phyloP scores from a whole-genome alignment of 2,329 filamentous ascomycete genomes.

The Tricladium varicosporioides region DNA sequence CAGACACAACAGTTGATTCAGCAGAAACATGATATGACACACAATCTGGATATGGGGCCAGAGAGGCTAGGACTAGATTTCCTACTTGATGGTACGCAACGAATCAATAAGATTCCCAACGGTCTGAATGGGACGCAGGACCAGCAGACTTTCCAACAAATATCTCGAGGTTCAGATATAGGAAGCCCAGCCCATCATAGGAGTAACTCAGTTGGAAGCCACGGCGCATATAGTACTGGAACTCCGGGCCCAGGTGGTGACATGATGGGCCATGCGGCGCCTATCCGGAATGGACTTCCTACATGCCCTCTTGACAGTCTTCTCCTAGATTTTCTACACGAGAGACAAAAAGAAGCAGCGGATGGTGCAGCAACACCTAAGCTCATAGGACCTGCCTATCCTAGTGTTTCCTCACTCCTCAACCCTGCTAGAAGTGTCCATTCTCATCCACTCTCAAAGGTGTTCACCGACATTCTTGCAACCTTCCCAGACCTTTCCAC shows the following conservation, averaged over 20 bases:
- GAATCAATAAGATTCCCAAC: constrained; percentile 50
- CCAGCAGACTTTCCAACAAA: constrained; percentile 29
- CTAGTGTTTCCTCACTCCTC: constrained; percentile 74
- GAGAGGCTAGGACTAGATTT: constrained; percentile 74
- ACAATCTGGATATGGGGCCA: constrained; percentile 58
- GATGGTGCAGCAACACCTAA: constrained; percentile 63
- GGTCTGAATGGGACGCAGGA: constrained; percentile 49
- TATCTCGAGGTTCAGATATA: constrained; percentile 12
- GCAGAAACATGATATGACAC: constrained; percentile 49
- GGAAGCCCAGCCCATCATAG: constrained; percentile 23
- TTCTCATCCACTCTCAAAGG: constrained; percentile 76
- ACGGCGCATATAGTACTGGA: constrained; percentile 27
- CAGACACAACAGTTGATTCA: constrained; percentile 37
- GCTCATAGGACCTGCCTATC: constrained; percentile 74
- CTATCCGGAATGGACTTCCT: constrained; percentile 58
- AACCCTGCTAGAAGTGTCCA: constrained; percentile 63
- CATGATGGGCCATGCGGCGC: constrained; percentile 23
- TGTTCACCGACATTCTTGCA: constrained; percentile 80
- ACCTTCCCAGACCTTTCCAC: constrained; percentile 78
- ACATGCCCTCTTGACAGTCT: constrained; percentile 77
- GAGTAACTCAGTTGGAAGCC: constrained; percentile 24
- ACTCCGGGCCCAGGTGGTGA: constrained; percentile 28
- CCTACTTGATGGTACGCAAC: constrained; percentile 61
- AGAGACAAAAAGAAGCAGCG: constrained; percentile 63
- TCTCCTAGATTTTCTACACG: constrained; percentile 75